phyloP scores from a whole-genome alignment of 441 rosid genomes.

The Theobroma grandiflorum region DNA sequence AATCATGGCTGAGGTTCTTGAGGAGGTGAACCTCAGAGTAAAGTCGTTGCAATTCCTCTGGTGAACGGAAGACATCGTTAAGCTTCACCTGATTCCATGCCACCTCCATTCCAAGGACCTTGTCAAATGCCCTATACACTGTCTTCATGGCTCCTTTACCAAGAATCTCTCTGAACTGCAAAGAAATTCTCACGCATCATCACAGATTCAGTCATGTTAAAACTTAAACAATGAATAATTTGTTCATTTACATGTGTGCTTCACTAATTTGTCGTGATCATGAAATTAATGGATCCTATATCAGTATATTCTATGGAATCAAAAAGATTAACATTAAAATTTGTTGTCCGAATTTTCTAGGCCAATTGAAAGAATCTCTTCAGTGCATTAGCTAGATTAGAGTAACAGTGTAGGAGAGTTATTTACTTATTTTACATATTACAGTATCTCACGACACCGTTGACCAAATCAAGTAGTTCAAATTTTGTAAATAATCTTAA shows the following conservation, averaged over 20 bases:
- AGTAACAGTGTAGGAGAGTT: not conserved
- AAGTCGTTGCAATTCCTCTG: conserved; percentile 67
- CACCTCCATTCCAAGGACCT: conserved; percentile 69
- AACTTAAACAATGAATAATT: not conserved
- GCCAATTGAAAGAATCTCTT: not conserved
- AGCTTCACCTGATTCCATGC: conserved; percentile 83
- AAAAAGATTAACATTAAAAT: not conserved
- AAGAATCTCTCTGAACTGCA: conserved; percentile 73
- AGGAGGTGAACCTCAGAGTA: conserved; percentile 82
- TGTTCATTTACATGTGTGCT: not conserved
- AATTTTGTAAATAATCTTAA: not conserved
- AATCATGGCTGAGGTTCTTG: conserved; percentile 63
- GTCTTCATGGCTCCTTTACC: conserved; percentile 82
- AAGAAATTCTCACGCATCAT: not conserved
- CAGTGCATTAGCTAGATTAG: not conserved
- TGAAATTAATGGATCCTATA: not conserved
- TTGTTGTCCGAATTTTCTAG: not conserved
- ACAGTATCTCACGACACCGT: not conserved
- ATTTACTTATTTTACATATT: not conserved
- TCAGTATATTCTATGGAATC: not conserved
- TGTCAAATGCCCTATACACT: conserved; percentile 73
- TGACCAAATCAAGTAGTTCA: conserved; percentile 1
- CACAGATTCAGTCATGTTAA: not conserved
- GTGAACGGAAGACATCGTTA: conserved; percentile 60
- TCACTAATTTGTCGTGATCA: not conserved